Base-by-base conservation (phyloP, 441 rosid species). In the Pelargonium cotyledonis region DNA sequence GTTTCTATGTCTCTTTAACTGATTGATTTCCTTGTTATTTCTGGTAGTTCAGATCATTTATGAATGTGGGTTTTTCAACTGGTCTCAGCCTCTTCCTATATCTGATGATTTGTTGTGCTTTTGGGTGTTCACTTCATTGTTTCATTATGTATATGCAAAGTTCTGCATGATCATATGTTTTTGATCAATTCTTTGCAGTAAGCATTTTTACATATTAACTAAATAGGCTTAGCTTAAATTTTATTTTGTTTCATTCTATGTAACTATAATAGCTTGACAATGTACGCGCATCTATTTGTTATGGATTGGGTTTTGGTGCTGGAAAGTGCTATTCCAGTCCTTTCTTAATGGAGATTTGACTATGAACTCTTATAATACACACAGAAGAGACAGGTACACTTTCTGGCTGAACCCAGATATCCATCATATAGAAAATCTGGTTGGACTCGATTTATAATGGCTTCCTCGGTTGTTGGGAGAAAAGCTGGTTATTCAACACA, bases 321-420 rank as follows among this genome's bases (percentile, higher is more conserved):
- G 57, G 23, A 21, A 47, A 63, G 16, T 35, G 46, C 49, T 55
- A 16, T 46, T n/a, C 44, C 38, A n/a, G 49, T 57, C 15, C 10
- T 62, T 60, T 68, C 63, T 44, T 43, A 21, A 23, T 61, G 65
- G 70, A 67, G 31, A 35, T 69, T 60, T 58, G 43, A 6, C 26
- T n/a, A 16, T n/a, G 23, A 9, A 57, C 67, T 31, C 70, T 65
- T 8, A n/a, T 31, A 55, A 60, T 71, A 0, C 68, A 70, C 53
- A 79, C 84, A 86, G 95, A 84, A 76, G 79, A 76, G 85, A 78
- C n/a, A 38, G 44, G 65, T 82, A 77, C 69, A 67, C 31, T 15
- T 68, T 5, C 74, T 53, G 76, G 80, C 78, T 65, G 66, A 41
- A 62, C 67, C 81, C 58, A 7, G 55, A 14, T 61, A 38, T 74